These are phyloP conservation scores for Kalanchoe fedtschenkoi DNA, from an alignment of 164 flowering plant species.

Conservation along the genomic window DNA sequence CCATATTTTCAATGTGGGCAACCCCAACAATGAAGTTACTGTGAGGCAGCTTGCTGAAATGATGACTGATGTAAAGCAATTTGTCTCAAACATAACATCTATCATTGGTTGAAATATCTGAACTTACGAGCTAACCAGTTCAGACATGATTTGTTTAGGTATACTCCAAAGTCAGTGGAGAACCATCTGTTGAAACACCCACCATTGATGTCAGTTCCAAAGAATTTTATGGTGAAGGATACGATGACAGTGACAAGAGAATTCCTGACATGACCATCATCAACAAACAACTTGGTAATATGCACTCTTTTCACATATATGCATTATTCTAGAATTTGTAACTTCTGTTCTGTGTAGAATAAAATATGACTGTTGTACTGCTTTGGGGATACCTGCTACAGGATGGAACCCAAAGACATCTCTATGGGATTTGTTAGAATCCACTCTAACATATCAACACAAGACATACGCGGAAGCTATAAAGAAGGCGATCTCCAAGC, in stretches of 20 bases:
- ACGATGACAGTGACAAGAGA: slow-evolving; percentile 92
- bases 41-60: slow-evolving; percentile 88
- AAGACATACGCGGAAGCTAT: slow-evolving; percentile 85
- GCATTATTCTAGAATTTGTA: not conserved
- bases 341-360: not conserved
- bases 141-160: slow-evolving; percentile 32
- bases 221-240: slow-evolving; percentile 95
- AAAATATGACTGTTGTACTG: not conserved
- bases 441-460: slow-evolving; percentile 95
- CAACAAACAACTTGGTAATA: slow-evolving; percentile 81
- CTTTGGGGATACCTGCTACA: too few species aligned
- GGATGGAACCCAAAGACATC: slow-evolving; percentile 98
- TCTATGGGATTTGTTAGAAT: slow-evolving; percentile 90
- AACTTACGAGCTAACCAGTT: not conserved
- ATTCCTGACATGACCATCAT: slow-evolving; percentile 97
- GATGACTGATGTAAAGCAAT: slow-evolving; percentile 62
- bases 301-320: not conserved
- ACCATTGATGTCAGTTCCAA: slow-evolving; percentile 88
- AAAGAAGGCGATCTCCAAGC: slow-evolving; percentile 60
- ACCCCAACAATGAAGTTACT: slow-evolving; percentile 90
- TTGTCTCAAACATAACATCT: not conserved
- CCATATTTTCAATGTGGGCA: slow-evolving; percentile 84
- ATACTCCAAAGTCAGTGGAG: slow-evolving; percentile 79
- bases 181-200: slow-evolving; percentile 51
- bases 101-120: not conserved